phyloP scores from a whole-genome alignment of 495 filamentous ascomycete species.

The Penicillium soppii region DNA sequence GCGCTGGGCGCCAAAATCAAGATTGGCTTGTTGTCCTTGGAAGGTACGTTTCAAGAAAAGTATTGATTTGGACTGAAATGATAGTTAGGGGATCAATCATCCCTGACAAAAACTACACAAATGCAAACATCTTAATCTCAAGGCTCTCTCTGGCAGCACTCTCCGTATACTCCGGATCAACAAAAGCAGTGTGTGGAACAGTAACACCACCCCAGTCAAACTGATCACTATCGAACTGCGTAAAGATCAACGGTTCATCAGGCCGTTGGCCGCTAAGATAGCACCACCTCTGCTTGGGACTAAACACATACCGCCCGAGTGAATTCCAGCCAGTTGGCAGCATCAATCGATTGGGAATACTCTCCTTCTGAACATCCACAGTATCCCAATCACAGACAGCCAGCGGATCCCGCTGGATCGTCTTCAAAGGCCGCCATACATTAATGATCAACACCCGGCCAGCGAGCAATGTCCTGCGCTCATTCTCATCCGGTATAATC shows the following conservation, averaged over 20 bases:
- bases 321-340: constrained; percentile 18
- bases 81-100: too few relatives aligned
- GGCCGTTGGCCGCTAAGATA: constrained; percentile 24
- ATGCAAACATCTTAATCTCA: constrained; percentile 41
- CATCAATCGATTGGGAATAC: constrained; percentile 11
- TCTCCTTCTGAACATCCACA: constrained; percentile 16
- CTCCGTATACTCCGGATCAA: constrained; percentile 38
- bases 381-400: constrained; percentile 36
- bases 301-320: constrained; percentile 13
- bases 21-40: too few relatives aligned
- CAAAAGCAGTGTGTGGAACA: constrained; percentile 54
- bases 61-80: too few relatives aligned
- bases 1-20: too few relatives aligned
- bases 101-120: constrained; percentile 11
- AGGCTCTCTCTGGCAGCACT: constrained; percentile 53
- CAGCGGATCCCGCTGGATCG: constrained; percentile 52
- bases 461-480: constrained; percentile 51
- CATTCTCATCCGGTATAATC: constrained; percentile 24
- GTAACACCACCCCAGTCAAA: constrained; percentile 14
- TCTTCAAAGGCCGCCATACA: constrained; percentile 63
- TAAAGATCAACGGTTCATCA: constrained; percentile 30
- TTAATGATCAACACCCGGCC: constrained; percentile 62
- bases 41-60: too few relatives aligned
- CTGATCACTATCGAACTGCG: constrained; percentile 29
- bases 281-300: constrained; percentile 25